Percentiles rank a stretch among this genome's conserved stretches.
phyloP scores from a whole-genome alignment of 2,329 filamentous ascomycete genomes.

The Elsinoe australis region DNA sequence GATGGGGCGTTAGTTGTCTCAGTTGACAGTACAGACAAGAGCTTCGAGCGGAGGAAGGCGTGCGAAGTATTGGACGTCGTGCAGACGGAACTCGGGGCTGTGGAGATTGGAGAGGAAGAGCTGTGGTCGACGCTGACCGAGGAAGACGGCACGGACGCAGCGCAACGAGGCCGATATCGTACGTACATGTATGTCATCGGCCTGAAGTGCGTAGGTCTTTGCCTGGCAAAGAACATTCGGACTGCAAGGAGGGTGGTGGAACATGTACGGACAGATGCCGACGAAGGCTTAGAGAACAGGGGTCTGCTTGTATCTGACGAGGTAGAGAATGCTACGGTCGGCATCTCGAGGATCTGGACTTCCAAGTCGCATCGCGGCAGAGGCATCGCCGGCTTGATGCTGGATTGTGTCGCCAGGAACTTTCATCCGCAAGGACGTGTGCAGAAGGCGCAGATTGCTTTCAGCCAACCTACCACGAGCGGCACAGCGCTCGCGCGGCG shows the following conservation, averaged over 20 bases:
- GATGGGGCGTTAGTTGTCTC: constrained; percentile 47
- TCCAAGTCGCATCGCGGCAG: constrained; percentile 48
- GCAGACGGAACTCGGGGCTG: constrained; percentile 54
- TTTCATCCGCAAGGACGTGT: constrained; percentile 51
- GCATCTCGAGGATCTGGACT: constrained; percentile 60
- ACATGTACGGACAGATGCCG: background rate
- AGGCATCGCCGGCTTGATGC: constrained; percentile 50
- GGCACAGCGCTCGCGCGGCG: constrained; percentile 51
- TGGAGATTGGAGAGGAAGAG: constrained; percentile 49
- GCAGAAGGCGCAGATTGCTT: constrained; percentile 50
- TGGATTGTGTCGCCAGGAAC: constrained; percentile 49
- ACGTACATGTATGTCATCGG: constrained; percentile 55
- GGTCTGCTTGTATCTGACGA: constrained; percentile 13
- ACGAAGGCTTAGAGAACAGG: background rate
- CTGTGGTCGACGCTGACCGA: constrained; percentile 55
- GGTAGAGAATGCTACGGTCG: constrained; percentile 31
- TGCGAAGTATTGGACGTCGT: constrained; percentile 50
- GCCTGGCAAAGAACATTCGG: constrained; percentile 54
- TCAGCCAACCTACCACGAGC: constrained; percentile 59
- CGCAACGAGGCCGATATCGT: constrained; percentile 46
- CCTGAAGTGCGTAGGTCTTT: constrained; percentile 54
- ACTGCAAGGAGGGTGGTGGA: constrained; percentile 46
- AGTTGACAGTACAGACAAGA: constrained; percentile 49
- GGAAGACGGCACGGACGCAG: constrained; percentile 11
- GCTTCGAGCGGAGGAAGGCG: constrained; percentile 49